Evolutionary conservation across 805 yeast genomes (phyloP), one percentile per base, ranked within the genome.

Genomic region (Wickerhamomyces tratensis): DNA sequence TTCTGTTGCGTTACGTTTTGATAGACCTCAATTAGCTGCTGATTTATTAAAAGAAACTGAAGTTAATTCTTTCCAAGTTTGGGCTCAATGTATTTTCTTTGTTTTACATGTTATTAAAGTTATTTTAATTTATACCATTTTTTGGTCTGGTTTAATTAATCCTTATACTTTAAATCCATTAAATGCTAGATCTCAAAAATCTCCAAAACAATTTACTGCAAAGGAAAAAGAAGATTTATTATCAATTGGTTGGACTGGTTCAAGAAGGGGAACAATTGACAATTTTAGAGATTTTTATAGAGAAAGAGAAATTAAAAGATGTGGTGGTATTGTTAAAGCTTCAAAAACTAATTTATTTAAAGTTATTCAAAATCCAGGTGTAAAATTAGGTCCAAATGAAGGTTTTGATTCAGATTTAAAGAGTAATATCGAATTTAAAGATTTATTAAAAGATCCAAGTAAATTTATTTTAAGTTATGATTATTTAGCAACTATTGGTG

Each of bases 181-280:
- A 35, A 55, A 42, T 15, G 47, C 57, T 35, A 56, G 58, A 42
- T 42, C 51, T 48, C 57, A 57, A 50, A 67, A 58, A 43, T 62
- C 46, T 41, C 61, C 53, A 51, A 68, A 56, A 12, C 62, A 61
- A 41, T 49, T 58, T 20, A 58, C 56, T 49, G 67, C 49, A 40
- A 47, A 42, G 44, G 52, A 56, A 50, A 68, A 55, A 48, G 58
- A 60, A 25, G 68, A 74, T 45, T 71, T 89, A 52, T 50, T 78
- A 33, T 62, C 63, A 5, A 65, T 89, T 50, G 98, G 98, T 39
- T 93, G 98, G 98, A 87, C 96, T n/a, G 95, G 96, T 42, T 74
- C 93, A 25, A 82, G 80, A 61, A 79, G 80, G 51, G 82, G 82
- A 12, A 72, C 81, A 20, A 65, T 77, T 27, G 82, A 77, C 35